Base-by-base conservation (phyloP, 495 filamentous ascomycete genomes). In the Talaromyces wortmannii region DNA sequence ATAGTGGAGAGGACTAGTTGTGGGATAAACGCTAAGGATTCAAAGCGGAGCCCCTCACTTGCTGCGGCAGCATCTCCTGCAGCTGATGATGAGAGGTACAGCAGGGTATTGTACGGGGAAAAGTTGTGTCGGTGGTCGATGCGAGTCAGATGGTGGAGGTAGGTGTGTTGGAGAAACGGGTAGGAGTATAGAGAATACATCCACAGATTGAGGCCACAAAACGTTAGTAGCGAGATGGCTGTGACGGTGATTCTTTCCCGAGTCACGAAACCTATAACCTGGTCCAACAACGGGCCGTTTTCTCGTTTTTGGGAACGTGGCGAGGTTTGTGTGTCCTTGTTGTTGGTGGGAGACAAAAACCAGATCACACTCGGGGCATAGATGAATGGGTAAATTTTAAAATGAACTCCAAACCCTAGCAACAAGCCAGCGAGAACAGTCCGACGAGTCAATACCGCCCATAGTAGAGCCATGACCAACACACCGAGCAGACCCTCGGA, bases 121-220 rank as follows among this genome's bases (percentile, higher is more conserved):
- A 98, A 98, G 69, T 98, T 98, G 70, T 98, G 94, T 4, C 94
- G 87, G 71, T 98, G 94, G 71, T 98, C 94, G 68, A 95, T 86
- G 45, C 94, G 89, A 2, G 86, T 91, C 42, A 97, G 72, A 63
- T 98, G 94, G 74, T 98, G 89, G 52, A 94, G 76, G 69, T 87
- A 98, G 44, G 91, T 97, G 60, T 98, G 89, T 32, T 87, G 77
- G 3, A 97, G 62, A 74, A 97, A 98, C 3, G 85, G 81, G 48
- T 62, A 66, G 50, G 84, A 89, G 64, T 82, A 92, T 78, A 85
- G 67, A 7, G 65, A 57, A 65, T 86, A 95, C 94, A 97, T 97
- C 60, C 73, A 61, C 5, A 78, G 6, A 61, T 96, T 97, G 48
- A 97, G 69, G 1, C 64, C 66, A 23, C 78, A 61, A 57, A 98